Conservation (phyloP, 2,329 filamentous ascomycete genomes). For the Colletotrichum abscissum region DNA sequence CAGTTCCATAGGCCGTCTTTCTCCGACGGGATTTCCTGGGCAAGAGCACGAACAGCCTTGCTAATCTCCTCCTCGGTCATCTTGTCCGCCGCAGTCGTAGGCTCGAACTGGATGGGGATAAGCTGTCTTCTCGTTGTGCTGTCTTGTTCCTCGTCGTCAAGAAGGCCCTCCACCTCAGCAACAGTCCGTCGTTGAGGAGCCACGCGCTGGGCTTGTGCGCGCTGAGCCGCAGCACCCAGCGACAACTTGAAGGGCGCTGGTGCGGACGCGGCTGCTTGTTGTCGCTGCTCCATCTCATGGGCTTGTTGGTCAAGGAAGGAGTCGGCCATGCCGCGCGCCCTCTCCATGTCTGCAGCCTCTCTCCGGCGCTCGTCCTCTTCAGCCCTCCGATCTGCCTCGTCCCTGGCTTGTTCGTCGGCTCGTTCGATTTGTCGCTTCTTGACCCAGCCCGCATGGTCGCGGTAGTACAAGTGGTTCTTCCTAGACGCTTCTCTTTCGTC, state of each 20-base stretch:
- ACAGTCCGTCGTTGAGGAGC: slow-evolving; percentile 79
- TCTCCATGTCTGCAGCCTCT: slow-evolving; percentile 78
- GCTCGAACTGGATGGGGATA: slow-evolving; percentile 85
- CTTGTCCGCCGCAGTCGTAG: slow-evolving; percentile 70
- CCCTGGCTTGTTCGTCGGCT: slow-evolving; percentile 77
- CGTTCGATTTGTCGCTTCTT: slow-evolving; percentile 82
- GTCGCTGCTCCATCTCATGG: slow-evolving; percentile 74
- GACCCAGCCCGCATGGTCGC: slow-evolving; percentile 86
- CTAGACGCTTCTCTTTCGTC: slow-evolving; percentile 84
- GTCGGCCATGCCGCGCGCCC: slow-evolving; percentile 86
- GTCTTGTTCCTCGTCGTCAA: slow-evolving; percentile 94
- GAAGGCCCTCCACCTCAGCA: slow-evolving; percentile 91
- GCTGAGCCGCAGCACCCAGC: slow-evolving; percentile 88
- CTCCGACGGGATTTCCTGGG: slow-evolving; percentile 89
- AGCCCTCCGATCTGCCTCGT: slow-evolving; percentile 83
- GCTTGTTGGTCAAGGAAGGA: slow-evolving; percentile 90
- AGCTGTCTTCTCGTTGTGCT: slow-evolving; percentile 78
- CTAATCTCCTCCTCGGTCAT: slow-evolving; percentile 90
- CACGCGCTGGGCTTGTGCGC: slow-evolving; percentile 65
- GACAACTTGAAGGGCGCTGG: slow-evolving; percentile 92
- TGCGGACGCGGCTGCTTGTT: slow-evolving; percentile 47
- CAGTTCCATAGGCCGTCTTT: slow-evolving; percentile 91
- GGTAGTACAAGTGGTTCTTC: slow-evolving; percentile 85
- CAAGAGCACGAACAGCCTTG: slow-evolving; percentile 83
- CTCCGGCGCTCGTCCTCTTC: slow-evolving; percentile 81